A percentile compares a stretch with the other conserved stretches of the same genome.
Evolutionary conservation across 2,329 filamentous ascomycete species (phyloP).

Genomic region (Aspergillus chevalieri): DNA sequence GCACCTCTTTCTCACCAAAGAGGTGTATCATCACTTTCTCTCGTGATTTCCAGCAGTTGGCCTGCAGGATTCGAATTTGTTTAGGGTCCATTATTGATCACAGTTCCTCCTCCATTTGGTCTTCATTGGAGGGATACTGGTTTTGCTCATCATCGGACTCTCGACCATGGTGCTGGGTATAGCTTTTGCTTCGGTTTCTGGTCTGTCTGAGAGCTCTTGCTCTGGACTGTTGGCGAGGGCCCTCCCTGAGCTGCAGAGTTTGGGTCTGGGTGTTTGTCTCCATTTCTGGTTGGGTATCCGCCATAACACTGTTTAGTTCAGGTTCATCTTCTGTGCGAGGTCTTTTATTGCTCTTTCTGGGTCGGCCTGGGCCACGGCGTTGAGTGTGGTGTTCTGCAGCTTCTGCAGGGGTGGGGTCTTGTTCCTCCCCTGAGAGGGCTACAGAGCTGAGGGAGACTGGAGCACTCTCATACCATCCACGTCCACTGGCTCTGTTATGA

Average conservation of each 20-base stretch:
- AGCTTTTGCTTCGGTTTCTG: not conserved
- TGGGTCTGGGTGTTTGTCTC: not conserved
- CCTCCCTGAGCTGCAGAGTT: not conserved
- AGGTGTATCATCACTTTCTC: slow-evolving; percentile 5
- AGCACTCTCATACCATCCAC: not conserved
- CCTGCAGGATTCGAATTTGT: not conserved
- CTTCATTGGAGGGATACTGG: not conserved
- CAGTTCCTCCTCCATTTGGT: not conserved
- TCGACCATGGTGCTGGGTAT: not conserved
- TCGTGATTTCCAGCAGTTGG: slow-evolving; percentile 1
- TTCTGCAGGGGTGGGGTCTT: not conserved
- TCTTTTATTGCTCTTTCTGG: not conserved
- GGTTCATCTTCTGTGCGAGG: not conserved
- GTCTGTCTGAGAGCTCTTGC: not conserved
- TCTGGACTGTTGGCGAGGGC: not conserved
- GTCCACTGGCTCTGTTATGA: not conserved
- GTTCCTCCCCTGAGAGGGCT: not conserved
- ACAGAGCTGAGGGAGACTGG: not conserved
- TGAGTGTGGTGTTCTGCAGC: not conserved
- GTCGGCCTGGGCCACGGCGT: not conserved
- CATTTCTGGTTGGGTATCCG: not conserved
- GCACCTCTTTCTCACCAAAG: slow-evolving; percentile 4
- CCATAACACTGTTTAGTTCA: not conserved
- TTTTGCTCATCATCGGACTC: not conserved
- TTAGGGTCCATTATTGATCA: not conserved